A percentile compares a stretch with the other conserved stretches of the same genome.
Evolutionary conservation across 306 rosid species (phyloP).

Genomic region (Malus orientalis): DNA sequence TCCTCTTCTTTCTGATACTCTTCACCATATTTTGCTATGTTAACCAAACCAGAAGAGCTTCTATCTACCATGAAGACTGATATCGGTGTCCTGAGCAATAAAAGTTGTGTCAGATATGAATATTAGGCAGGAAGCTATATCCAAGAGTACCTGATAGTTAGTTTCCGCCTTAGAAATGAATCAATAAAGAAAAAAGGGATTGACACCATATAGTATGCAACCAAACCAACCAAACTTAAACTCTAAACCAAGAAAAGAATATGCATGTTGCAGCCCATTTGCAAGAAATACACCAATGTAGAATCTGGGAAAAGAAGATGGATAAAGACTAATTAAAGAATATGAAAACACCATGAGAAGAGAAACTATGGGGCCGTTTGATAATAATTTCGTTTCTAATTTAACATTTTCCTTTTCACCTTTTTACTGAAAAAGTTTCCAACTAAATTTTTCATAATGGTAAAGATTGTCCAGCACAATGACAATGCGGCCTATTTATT

Average conservation of each 20-base stretch:
- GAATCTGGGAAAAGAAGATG: not conserved
- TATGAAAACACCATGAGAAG: not conserved
- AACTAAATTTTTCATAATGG: not conserved
- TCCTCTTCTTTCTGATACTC: constrained; percentile 51
- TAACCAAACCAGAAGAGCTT: constrained; percentile 43
- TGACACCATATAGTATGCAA: not conserved
- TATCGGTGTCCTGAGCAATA: constrained; percentile 54
- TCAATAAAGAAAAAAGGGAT: no score
- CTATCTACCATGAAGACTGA: constrained; percentile 74
- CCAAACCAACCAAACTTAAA: not conserved
- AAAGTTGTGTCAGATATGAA: constrained; percentile 7
- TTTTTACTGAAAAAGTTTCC: no score
- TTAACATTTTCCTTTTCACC: no score
- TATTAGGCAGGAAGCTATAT: not conserved
- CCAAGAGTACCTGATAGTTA: not conserved
- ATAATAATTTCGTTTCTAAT: no score
- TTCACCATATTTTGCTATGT: constrained; percentile 84
- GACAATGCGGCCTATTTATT: not conserved
- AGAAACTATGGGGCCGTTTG: not conserved
- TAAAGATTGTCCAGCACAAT: no score
- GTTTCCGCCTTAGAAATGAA: not conserved
- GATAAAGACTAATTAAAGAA: not conserved
- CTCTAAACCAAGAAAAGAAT: not conserved
- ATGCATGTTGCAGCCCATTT: not conserved
- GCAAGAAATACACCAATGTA: not conserved